Base-by-base conservation (phyloP, 1,284 basidiomycete species). In the Ganoderma sp. region DNA sequence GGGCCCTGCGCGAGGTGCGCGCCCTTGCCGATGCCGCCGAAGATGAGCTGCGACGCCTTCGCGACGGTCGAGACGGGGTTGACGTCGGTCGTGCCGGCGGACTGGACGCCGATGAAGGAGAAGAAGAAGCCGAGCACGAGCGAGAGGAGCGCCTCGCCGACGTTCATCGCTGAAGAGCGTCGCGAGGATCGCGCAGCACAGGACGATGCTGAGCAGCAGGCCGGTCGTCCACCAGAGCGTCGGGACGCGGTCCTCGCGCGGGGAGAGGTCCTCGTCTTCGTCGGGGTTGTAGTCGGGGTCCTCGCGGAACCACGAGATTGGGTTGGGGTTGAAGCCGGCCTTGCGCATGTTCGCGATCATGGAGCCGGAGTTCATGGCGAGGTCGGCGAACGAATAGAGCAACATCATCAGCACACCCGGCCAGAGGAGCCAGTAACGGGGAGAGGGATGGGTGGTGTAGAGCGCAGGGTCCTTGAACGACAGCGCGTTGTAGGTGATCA, bases 71-170 rank as follows among this genome's bases (percentile, higher is more conserved):
- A 83, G 65, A 88, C 82, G 25, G 88, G 88, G 77, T 88, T 89
- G 73, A 89, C 82, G 72, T 88, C 86, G 15, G 87, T 88, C 64
- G 82, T 79, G 42, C 88, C 88, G 60, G 85, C 79, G 63, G 84
- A 86, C 78, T 90, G 88, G 19, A 90, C 87, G 64, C 86, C 89
- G 72, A 91, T 87, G 80, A 90, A 90, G 42, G 88, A 89, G 81
- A 90, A 90, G 61, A 90, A 65, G 81, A 90, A 90, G 59, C 87
- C 87, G 61, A 91, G 83, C 71, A 90, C 52, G 65, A 87, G 82
- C 3, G 86, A 78, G 41, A 89, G 81, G 72, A 89, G 79, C 22
- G 84, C 86, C 64, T 88, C 83, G 32, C 86, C 85, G 68, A 89
- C 87, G 71, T 87, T 88, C 82, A 87, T 83, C 69, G 82, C 75